Base-by-base conservation (phyloP, 371 early-diverging fungal genomes). In the Capniomyces stellatus region DNA sequence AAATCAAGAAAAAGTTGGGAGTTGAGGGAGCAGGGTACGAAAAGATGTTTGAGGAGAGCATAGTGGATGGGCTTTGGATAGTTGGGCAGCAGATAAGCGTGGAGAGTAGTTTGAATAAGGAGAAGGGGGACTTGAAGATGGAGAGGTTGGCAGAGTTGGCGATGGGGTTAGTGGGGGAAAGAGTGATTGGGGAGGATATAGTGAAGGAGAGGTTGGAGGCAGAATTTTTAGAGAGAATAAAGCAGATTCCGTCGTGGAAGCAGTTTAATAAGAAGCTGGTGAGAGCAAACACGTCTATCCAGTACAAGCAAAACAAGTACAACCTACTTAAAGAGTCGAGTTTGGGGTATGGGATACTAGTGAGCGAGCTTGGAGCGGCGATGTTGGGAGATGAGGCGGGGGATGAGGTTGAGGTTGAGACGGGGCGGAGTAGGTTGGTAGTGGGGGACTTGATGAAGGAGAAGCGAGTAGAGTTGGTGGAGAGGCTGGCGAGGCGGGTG, bases 261-360 rank as follows among this genome's bases (percentile, higher is more conserved):
- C 40, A 30, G 13, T 65, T 60, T 35, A 63, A 64, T 19, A 57
- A 52, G 22, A 54, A 57, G 46, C 57, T 43, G 43, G 54, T 64
- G 3, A 58, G 65, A 23, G 52, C 62, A 13, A 83, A 85, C 52
- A 84, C 83, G 0, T 58, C 76, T 12, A 69, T 76, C 55, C 59
- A 77, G 70, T 91, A 88, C 63, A 86, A 85, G 61, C 93, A 92
- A 58, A 77, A 81, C 60, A 91, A 91, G 64, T 92, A 78, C 72
- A 95, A 95, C 48, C 64, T 95, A 27, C 55, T 83, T 27, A 74
- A 87, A 54, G 95, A 95, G 66, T 87, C 86, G 60, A 76, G 74
- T 30, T 88, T 87, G 56, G 95, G 95, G 0, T 94, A 80, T 62
- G 67, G 89, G 1, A 86, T 85, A 60, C 73, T 94, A 12, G 62